Evolutionary conservation across 768 basidiomycete species (phyloP), one percentile per base, ranked within the genome.

Genomic region (Agaricus blazei): DNA sequence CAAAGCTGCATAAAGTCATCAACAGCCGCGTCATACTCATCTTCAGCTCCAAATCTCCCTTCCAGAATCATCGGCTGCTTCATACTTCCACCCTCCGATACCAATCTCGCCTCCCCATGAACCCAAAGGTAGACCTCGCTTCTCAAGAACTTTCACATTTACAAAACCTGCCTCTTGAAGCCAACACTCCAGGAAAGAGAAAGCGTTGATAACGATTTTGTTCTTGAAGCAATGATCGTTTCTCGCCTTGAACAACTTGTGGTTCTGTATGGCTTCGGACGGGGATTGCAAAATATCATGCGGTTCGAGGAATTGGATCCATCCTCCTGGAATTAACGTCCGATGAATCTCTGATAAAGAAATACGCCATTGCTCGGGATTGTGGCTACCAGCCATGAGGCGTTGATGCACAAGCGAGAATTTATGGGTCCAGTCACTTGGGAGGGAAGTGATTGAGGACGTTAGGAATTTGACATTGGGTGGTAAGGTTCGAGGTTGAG

Each of bases 321-420:
- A 57, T 11, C 50, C 56, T 6, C 56, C 56, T 3, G 58, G 58
- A 12, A 51, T 46, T 9, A 54, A 27, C 4, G 50, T 42, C 6
- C 54, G 58, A 44, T 55, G 41, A 34, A 59, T 43, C 15, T 59
- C 58, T 2, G 48, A 29, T 24, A 59, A 5, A 4, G 58, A 53
- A 8, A 53, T 19, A 27, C 43, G 29, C 58, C 58, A 59, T 36
- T 59, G 53, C 8, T 31, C 31, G 4, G 28, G 11, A 24, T 43
- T 42, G n/a, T 55, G 38, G 11, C 49, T 50, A 6, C 34, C 37
- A 11, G 47, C 14, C 36, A 59, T 53, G 36, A 59, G 54, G 4
- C 58, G 53, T 51, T 59, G 58, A 23, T 59, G 49, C 29, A 51
- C 38, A 24, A 59, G 51, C 6, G 49, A 26, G 42, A 59, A 38